These are phyloP conservation scores for Sporisorium reilianum DNA, from an alignment of 1,284 basidiomycete species.

Conservation along the genomic window DNA sequence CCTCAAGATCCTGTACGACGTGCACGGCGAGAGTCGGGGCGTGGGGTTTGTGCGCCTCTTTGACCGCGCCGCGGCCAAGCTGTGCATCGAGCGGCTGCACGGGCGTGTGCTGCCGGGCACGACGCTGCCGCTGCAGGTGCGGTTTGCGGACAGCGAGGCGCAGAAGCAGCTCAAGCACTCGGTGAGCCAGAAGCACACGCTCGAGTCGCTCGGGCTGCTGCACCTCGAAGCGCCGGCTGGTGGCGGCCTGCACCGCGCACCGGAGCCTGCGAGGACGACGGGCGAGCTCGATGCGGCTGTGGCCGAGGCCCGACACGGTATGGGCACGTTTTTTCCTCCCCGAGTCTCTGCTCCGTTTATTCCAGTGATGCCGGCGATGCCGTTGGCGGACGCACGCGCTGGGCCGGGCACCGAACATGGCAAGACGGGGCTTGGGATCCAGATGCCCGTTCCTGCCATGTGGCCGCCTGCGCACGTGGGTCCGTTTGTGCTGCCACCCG, in stretches of 20 bases:
- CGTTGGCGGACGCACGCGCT: background rate
- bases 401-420: background rate
- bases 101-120: conserved; percentile 50
- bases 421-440: conserved; percentile 15
- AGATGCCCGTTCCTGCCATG: conserved; percentile 5
- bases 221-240: background rate
- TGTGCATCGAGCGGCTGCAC: conserved; percentile 58
- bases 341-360: conserved; percentile 10
- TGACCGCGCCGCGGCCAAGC: conserved; percentile 50
- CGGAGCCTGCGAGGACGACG: conserved; percentile 12
- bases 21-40: conserved; percentile 55
- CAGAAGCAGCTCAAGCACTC: conserved; percentile 59
- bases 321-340: background rate
- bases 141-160: conserved; percentile 64
- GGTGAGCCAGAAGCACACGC: conserved; percentile 44
- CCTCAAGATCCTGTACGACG: conserved; percentile 59
- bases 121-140: conserved; percentile 52
- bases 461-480: conserved; percentile 5
- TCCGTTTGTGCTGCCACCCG: background rate
- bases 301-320: background rate
- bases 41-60: conserved; percentile 60
- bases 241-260: background rate
- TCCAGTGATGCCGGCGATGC: conserved; percentile 4
- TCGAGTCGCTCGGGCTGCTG: conserved; percentile 36
- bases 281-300: conserved; percentile 23